These are phyloP conservation scores for Recurvomyces mirabilis DNA, from an alignment of 495 filamentous ascomycete genomes.

Conservation along the genomic window DNA sequence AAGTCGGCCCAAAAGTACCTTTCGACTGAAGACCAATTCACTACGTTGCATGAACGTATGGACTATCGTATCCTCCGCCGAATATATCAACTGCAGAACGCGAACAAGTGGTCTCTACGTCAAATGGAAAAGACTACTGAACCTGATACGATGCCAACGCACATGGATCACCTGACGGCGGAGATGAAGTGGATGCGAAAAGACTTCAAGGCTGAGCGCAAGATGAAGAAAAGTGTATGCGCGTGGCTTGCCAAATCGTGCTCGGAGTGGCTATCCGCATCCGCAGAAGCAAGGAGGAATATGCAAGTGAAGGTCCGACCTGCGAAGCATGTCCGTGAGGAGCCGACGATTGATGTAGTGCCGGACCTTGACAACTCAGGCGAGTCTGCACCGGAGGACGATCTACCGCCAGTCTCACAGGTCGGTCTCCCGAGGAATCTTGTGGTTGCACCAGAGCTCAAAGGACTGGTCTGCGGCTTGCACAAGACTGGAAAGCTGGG, in stretches of 20 bases:
- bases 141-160: slow-evolving; percentile 58
- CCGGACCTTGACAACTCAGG: slow-evolving; percentile 26
- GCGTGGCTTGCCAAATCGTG: slow-evolving; percentile 67
- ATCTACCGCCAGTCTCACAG: slow-evolving; percentile 26
- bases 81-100: slow-evolving; percentile 79
- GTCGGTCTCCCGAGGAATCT: neutral
- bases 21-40: slow-evolving; percentile 61
- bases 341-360: slow-evolving; percentile 3
- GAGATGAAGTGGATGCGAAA: slow-evolving; percentile 97
- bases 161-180: slow-evolving; percentile 75
- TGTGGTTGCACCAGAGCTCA: slow-evolving; percentile 54
- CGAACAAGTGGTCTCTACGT: slow-evolving; percentile 80
- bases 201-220: slow-evolving; percentile 86
- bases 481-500: slow-evolving; percentile 28
- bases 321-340: neutral
- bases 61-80: slow-evolving; percentile 70
- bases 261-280: slow-evolving; percentile 62
- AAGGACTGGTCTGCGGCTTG: slow-evolving; percentile 50
- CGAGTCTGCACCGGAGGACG: slow-evolving; percentile 28
- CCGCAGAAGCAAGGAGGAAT: slow-evolving; percentile 45
- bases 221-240: slow-evolving; percentile 80
- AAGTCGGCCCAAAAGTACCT: slow-evolving; percentile 70
- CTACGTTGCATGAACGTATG: slow-evolving; percentile 69
- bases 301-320: slow-evolving; percentile 51
- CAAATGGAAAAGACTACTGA: slow-evolving; percentile 72